These are phyloP conservation scores for Venturia asperata DNA, from an alignment of 2,329 filamentous ascomycete species.

Conservation along the genomic window DNA sequence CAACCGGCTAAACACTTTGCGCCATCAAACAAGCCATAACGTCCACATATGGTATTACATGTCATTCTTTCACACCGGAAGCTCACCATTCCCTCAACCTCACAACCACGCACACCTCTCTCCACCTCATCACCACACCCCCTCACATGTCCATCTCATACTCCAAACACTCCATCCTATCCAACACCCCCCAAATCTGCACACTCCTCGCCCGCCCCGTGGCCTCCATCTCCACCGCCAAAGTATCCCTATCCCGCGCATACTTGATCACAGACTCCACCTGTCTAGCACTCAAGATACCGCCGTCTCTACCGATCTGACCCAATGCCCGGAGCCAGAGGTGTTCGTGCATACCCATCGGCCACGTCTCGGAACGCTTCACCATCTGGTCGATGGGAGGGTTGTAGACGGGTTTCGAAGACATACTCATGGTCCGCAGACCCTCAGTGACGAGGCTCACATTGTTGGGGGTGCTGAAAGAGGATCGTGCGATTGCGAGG, in stretches of 20 bases:
- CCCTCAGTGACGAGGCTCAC: not conserved
- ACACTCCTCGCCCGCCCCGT: slow-evolving; percentile 30
- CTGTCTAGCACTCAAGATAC: slow-evolving; percentile 31
- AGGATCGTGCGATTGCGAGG: not conserved
- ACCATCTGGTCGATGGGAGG: slow-evolving; percentile 2
- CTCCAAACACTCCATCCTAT: slow-evolving; percentile 33
- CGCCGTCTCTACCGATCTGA: slow-evolving; percentile 23
- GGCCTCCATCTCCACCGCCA: slow-evolving; percentile 30
- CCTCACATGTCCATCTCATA: slow-evolving; percentile 26
- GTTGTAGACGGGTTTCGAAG: not conserved
- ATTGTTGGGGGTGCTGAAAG: not conserved
- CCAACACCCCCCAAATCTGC: slow-evolving; percentile 35
- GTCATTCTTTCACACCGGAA: no score
- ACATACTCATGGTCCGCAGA: not conserved
- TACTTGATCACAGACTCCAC: slow-evolving; percentile 28
- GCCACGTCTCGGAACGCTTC: slow-evolving; percentile 22
- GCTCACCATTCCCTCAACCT: no score
- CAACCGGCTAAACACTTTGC: no score
- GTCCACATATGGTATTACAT: no score
- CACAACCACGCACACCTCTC: not conserved
- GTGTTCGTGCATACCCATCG: slow-evolving; percentile 28
- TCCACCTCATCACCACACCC: not conserved
- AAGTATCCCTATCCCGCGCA: slow-evolving; percentile 29
- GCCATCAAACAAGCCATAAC: no score
- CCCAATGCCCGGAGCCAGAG: slow-evolving; percentile 30